Evolutionary conservation across 2,329 filamentous ascomycete species (phyloP), one percentile per base, ranked within the genome.

Genomic region (Xylaria sp.): DNA sequence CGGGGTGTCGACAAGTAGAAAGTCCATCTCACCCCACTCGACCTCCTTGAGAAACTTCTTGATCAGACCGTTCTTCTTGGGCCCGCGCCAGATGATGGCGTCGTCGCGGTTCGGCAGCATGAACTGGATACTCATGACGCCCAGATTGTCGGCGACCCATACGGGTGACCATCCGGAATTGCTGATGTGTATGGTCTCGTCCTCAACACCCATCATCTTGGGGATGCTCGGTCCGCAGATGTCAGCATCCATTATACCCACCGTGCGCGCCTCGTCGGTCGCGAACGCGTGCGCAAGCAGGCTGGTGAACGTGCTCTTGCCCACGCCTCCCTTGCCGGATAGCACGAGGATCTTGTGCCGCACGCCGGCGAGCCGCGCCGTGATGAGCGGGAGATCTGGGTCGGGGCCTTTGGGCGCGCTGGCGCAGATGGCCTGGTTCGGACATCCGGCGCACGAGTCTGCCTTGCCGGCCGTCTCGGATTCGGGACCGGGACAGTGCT

Each of bases 21-120:
- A 97, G 77, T 99, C 96, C 80, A 98, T 84, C 68, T 97, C 92
- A 10, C 96, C 96, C 96, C 97, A 99, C 78, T 97, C 93, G 7
- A 99, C 96, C 76, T 99, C 97, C 83, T 97, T 97, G 60, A 99
- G 82, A 75, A 99, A 99, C 79, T 97, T 93, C 83, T 99, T 99
- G 78, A 99, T 98, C 65, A 99, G 82, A 0, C 96, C 96, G 76
- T 98, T 99, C 87, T 99, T 99, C 87, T 99, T 99, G 2, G 96
- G 92, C 0, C 96, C 96, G 59, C 96, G 88, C 96, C 96, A 99
- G 73, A 99, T 99, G 46, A 99, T 91, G 3, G 96, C 96, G 77
- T 97, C 94, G 79, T 99, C 95, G 55, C 93, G 87, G 76, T 93
- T 93, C 0, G 96, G 96, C 53, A 99, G 85, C 93, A 99, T 97